Conservation (phyloP, 257 asterid species). For the Solanum chilense region DNA sequence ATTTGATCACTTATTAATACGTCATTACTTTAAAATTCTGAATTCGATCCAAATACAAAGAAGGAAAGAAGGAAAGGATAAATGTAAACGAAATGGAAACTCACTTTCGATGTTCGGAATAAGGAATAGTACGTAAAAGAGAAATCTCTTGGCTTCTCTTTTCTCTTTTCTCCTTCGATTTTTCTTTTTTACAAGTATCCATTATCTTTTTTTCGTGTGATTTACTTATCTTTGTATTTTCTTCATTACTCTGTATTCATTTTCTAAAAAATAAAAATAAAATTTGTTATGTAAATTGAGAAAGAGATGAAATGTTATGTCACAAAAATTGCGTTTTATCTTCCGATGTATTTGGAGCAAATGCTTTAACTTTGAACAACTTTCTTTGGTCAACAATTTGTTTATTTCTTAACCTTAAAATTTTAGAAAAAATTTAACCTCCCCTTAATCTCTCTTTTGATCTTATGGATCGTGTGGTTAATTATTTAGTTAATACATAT, state of each 20-base stretch:
- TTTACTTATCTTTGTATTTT: not conserved
- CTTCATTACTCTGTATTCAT: not conserved
- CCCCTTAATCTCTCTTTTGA: not conserved
- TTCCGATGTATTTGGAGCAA: not conserved
- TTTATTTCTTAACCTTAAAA: not conserved
- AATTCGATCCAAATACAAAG: not conserved
- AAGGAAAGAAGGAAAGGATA: not conserved
- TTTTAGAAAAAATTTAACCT: not conserved
- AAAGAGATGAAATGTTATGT: not conserved
- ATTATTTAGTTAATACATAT: not conserved
- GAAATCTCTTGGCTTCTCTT: slow-evolving; percentile 73
- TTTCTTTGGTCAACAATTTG: not conserved
- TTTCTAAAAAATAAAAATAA: not conserved
- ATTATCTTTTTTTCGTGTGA: not conserved
- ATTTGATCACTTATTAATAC: not conserved
- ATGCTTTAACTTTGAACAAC: not conserved
- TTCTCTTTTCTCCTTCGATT: slow-evolving; percentile 63
- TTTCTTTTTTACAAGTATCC: slow-evolving; percentile 41
- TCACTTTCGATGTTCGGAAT: slow-evolving; percentile 66
- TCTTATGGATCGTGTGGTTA: not conserved
- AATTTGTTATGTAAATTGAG: not conserved
- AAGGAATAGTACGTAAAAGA: slow-evolving; percentile 64
- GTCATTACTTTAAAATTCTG: not conserved
- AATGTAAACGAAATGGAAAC: not conserved
- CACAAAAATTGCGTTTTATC: not conserved